Evolutionary conservation across 352 stramenopile genomes (phyloP).

Genomic region (Elongisporangium senticosum): DNA sequence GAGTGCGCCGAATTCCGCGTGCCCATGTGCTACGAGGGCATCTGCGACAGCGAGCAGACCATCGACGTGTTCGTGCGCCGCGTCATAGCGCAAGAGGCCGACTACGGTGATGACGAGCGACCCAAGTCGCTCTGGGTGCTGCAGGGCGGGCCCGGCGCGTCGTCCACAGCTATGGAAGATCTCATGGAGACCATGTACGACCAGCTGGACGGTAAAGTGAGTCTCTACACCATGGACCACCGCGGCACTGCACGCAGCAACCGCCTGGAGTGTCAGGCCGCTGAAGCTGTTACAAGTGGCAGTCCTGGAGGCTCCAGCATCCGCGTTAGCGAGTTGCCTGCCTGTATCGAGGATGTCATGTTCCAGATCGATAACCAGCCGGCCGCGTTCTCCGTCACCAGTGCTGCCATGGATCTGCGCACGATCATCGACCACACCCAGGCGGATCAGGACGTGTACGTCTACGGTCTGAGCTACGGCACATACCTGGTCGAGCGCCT

Average conservation of each 20-base stretch:
- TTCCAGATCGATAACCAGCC: slow-evolving; percentile 77
- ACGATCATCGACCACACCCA: slow-evolving; percentile 42
- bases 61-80: slow-evolving; percentile 61
- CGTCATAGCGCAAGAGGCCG: slow-evolving; percentile 17
- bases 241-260: slow-evolving; percentile 54
- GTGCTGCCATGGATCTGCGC: slow-evolving; percentile 56
- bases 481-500: slow-evolving; percentile 65
- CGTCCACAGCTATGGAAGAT: slow-evolving; percentile 61
- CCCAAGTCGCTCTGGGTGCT: slow-evolving; percentile 61
- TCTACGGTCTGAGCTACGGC: slow-evolving; percentile 79
- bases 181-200: slow-evolving; percentile 56
- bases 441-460: slow-evolving; percentile 46
- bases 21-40: slow-evolving; percentile 61
- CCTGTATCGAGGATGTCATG: slow-evolving; percentile 61
- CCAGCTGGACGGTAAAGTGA: slow-evolving; percentile 41
- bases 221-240: slow-evolving; percentile 69
- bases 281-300: slow-evolving; percentile 35
- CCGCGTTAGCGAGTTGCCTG: slow-evolving; percentile 45
- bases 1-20: slow-evolving; percentile 64
- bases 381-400: slow-evolving; percentile 65
- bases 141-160: slow-evolving; percentile 61
- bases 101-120: slow-evolving; percentile 5
- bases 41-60: slow-evolving; percentile 52
- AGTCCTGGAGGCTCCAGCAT: slow-evolving; percentile 50
- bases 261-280: slow-evolving; percentile 47